Evolutionary conservation across 2,329 filamentous ascomycete genomes (phyloP), one percentile per base, ranked within the genome.

Genomic region (Ophiostoma novo-ulmi): DNA sequence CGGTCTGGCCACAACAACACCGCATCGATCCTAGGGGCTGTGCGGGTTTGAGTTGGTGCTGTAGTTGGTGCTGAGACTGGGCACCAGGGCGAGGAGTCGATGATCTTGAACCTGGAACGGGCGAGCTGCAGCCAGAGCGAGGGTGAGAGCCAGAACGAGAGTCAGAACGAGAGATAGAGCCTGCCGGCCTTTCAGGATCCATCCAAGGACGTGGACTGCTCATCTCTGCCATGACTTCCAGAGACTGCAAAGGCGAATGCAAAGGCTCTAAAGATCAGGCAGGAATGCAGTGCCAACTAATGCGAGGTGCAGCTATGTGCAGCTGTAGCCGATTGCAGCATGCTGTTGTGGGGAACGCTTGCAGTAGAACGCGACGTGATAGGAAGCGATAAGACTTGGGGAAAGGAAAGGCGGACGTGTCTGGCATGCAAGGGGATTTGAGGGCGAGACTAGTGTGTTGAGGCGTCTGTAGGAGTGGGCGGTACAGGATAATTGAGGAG

Each of bases 1-100:
- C 89, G 73, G 84, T 78, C 74, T 88, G 89, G 71, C 93, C 94
- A 82, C 94, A 99, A 82, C 94, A 99, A 84, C 95, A 98, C 68
- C 81, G 82, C 73, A 88, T 77, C 22, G 71, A 35, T 13, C 81
- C 75, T 63, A 80, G 76, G 10, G 68, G 41, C 3, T 55, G 48
- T 69, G 77, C 76, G 17, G 68, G 39, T 1, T 41, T 39, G 69
- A 77, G 75, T 70, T 78, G 77, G 67, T 70, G 63, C 41, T n/a
- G 31, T 39, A 13, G 38, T 52, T 39, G n/a, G 39, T 26, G 65
- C 5, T 67, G 65, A 14, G 39, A 41, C 22, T 26, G 65, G n/a
- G 22, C 38, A 35, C 38, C 65, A 31, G 39, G 38, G 11, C 65
- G 65, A 41, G 65, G 63, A 22, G 65, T 44, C 5, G 67, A 26